Percentiles rank a stretch among this genome's conserved stretches.
Evolutionary conservation across 2,329 filamentous ascomycete genomes (phyloP).

Genomic region (Fusarium haematococcum): DNA sequence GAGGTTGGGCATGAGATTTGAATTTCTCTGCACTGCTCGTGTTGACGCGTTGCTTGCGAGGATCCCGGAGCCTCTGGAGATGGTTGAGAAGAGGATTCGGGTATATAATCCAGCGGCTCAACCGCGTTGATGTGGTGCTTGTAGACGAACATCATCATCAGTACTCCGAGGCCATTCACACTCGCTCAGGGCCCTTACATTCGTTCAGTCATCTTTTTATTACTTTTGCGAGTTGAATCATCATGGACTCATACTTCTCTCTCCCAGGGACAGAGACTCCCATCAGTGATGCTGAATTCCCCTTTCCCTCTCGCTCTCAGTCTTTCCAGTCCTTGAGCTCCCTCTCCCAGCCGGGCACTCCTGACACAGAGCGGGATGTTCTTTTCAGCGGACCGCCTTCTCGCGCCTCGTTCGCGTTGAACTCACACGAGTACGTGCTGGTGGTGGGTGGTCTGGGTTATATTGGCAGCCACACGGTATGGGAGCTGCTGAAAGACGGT

Average conservation of each 20-base stretch:
- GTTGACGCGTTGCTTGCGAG: not conserved
- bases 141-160: not conserved
- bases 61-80: not conserved
- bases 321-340: not conserved
- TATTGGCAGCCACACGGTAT: conserved; percentile 65
- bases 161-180: not conserved
- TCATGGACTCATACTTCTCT: conserved; percentile 1
- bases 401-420: conserved; percentile 9
- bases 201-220: not conserved
- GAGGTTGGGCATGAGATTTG: not conserved
- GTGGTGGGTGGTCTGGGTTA: conserved; percentile 66
- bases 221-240: not conserved
- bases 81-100: not conserved
- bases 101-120: not conserved
- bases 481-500: conserved; percentile 64
- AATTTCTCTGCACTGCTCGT: not conserved
- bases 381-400: conserved; percentile 16
- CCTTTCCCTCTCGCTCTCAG: conserved; percentile 6
- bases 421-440: conserved; percentile 48
- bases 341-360: conserved; percentile 4
- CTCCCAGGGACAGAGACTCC: not conserved
- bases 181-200: not conserved
- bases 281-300: not conserved
- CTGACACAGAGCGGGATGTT: conserved; percentile 15
- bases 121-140: not conserved